A percentile compares a stretch with the other conserved stretches of the same genome.
These are phyloP conservation scores for Pseudogymnoascus sp. DNA, from an alignment of 2,329 filamentous ascomycete genomes.

Conservation along the genomic window DNA sequence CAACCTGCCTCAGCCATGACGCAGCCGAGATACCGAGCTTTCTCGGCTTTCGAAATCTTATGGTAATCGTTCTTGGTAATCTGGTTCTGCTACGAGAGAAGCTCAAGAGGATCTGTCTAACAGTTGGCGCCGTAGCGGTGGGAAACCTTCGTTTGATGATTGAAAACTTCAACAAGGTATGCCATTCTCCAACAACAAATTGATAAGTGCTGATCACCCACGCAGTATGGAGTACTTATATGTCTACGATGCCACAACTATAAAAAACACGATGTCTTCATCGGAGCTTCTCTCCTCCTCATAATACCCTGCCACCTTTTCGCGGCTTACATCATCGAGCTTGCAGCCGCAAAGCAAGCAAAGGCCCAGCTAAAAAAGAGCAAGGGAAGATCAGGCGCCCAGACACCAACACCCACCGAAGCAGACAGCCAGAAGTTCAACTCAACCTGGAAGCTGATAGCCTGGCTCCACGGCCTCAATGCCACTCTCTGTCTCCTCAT, in stretches of 20 bases:
- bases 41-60: constrained; percentile 87
- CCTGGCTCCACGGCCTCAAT: constrained; percentile 74
- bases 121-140: constrained; percentile 50
- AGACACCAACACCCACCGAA: constrained; percentile 42
- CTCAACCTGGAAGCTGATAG: constrained; percentile 70
- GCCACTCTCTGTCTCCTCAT: constrained; percentile 71
- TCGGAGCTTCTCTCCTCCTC: constrained; percentile 72
- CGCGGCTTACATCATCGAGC: constrained; percentile 82
- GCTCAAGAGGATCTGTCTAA: not conserved
- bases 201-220: not conserved
- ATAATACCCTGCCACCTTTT: constrained; percentile 87
- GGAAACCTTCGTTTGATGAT: constrained; percentile 92
- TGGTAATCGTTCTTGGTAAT: constrained; percentile 85
- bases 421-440: constrained; percentile 58
- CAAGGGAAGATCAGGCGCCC: constrained; percentile 30
- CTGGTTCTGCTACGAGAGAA: constrained; percentile 19
- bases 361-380: constrained; percentile 54
- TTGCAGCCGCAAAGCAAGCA: constrained; percentile 71
- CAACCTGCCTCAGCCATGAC: constrained; percentile 83
- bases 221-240: constrained; percentile 80
- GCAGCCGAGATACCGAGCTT: constrained; percentile 69
- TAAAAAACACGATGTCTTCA: constrained; percentile 63
- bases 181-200: not conserved
- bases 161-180: constrained; percentile 89
- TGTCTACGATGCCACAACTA: constrained; percentile 88